Evolutionary conservation across 805 yeast genomes (phyloP), one percentile per base, ranked within the genome.

Genomic region (Saccharomycopsis fermentans): DNA sequence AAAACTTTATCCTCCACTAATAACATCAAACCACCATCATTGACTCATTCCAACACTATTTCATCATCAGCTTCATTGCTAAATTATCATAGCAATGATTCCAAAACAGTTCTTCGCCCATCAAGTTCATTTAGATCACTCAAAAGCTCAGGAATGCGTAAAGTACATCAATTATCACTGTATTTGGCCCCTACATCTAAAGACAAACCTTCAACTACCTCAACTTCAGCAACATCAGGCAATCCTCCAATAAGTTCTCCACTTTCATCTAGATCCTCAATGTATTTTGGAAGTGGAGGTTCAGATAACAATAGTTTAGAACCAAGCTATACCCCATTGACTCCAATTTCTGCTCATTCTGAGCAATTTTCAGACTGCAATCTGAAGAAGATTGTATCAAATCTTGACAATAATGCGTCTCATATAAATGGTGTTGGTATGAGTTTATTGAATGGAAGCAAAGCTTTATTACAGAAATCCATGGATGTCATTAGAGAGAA

Each of bases 161-260:
- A 55, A 40, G 62, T 59, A 4, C 62, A 57, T 3, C 58, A 59
- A 52, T 32, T 59, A 17, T 57, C 60, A 14, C 36, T 51, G 4
- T 57, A 57, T 29, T 50, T 59, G 19, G 52, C 51, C 11, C 58
- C 62, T 1, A 29, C 50, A 2, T 55, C 55, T 6, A 56, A 40
- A 29, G 62, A 57, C 6, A 34, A 48, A 11, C 11, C 8, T 6
- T 34, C 40, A 19, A 19, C 40, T n/a, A 8, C 52, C 21, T 24
- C 56, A n/a, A n/a, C 52, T 14, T 52, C 53, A 9, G n/a, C 47
- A 2, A 21, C 53, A 29, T 21, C n/a, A 19, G 24, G 12, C 50
- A 43, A 43, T 26, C 50, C 50, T 24, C 16, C 17, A 11, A 56
- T 56, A 26, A 59, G 57, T 24, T 51, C 58, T 16, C 60, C 58